Percentiles rank a stretch among this genome's conserved stretches.
These are phyloP conservation scores for Apiotrichum veenhuisii DNA, from an alignment of 1,284 basidiomycete species.

Conservation along the genomic window DNA sequence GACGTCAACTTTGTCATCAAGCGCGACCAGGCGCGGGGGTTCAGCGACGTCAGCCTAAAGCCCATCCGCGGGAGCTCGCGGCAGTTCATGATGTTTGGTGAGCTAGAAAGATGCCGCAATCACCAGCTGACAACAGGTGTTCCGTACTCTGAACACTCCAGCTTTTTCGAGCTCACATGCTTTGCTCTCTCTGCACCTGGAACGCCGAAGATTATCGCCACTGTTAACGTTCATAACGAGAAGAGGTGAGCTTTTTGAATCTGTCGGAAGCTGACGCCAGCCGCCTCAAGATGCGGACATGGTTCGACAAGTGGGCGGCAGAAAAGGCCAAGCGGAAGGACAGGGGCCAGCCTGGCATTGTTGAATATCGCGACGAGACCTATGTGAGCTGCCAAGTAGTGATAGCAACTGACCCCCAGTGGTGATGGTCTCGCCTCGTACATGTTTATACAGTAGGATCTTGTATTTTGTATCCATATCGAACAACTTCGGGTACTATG, in stretches of 20 bases:
- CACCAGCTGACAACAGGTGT: conserved; percentile 54
- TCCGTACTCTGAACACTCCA: conserved; percentile 94
- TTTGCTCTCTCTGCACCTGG: conserved; percentile 85
- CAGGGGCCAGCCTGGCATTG: conserved; percentile 50
- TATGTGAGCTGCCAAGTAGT: conserved; percentile 35
- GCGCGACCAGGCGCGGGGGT: conserved; percentile 62
- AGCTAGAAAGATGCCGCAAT: conserved; percentile 3
- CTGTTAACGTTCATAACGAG: conserved; percentile 87
- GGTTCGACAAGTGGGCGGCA: conserved; percentile 76
- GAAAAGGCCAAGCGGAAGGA: conserved; percentile 65
- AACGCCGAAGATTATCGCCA: conserved; percentile 76
- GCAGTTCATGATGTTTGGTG: conserved; percentile 68
- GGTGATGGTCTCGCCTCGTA: neutral
- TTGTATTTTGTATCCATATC: too few relatives aligned
- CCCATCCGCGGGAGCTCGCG: conserved; percentile 68
- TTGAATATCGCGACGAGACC: conserved; percentile 57
- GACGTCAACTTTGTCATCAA: conserved; percentile 65
- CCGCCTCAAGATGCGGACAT: conserved; percentile 75
- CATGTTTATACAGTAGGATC: neutral
- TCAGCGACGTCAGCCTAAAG: conserved; percentile 64
- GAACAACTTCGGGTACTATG: too few relatives aligned
- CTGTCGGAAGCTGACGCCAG: conserved; percentile 30
- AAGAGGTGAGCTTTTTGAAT: conserved; percentile 46
- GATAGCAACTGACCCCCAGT: neutral
- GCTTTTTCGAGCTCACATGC: conserved; percentile 88